Conservation (phyloP, 352 stramenopile genomes). For the Peronospora belbahrii region DNA sequence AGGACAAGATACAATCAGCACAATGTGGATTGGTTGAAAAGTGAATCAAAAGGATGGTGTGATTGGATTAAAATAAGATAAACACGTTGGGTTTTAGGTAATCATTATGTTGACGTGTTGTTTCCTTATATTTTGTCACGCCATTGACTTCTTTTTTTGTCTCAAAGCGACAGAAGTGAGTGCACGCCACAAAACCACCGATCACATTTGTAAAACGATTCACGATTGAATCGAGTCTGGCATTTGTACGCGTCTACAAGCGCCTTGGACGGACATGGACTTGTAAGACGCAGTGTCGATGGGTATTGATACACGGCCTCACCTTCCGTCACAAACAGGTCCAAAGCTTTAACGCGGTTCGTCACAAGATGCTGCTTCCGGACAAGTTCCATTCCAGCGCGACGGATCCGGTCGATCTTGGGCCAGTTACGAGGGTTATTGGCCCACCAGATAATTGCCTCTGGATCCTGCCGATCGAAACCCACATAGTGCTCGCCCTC, state of each 20-base stretch:
- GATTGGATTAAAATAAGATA: not conserved
- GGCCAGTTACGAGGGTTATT: constrained; percentile 38
- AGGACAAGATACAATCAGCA: not conserved
- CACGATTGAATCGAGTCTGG: constrained; percentile 35
- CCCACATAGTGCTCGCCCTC: constrained; percentile 57
- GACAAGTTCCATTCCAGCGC: constrained; percentile 46
- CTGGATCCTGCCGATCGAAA: constrained; percentile 50
- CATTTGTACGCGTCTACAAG: constrained; percentile 37
- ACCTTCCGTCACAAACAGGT: constrained; percentile 52
- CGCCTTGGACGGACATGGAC: constrained; percentile 55
- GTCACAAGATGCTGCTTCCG: constrained; percentile 47
- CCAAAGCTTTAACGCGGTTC: constrained; percentile 50
- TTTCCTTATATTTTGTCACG: too few relatives aligned
- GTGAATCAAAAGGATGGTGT: not conserved
- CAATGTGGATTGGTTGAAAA: constrained; percentile 1
- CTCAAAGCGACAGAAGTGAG: constrained; percentile 32
- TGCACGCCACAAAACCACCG: constrained; percentile 58
- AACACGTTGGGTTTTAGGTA: too few relatives aligned
- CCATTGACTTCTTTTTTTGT: too few relatives aligned
- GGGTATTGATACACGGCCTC: constrained; percentile 39
- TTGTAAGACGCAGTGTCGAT: constrained; percentile 22
- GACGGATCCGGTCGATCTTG: constrained; percentile 53
- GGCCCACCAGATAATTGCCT: constrained; percentile 40
- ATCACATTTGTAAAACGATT: constrained; percentile 67
- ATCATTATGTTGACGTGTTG: too few relatives aligned